Evolutionary conservation across 495 filamentous ascomycete species (phyloP), one percentile per base, ranked within the genome.

Genomic region (Letharia columbiana): DNA sequence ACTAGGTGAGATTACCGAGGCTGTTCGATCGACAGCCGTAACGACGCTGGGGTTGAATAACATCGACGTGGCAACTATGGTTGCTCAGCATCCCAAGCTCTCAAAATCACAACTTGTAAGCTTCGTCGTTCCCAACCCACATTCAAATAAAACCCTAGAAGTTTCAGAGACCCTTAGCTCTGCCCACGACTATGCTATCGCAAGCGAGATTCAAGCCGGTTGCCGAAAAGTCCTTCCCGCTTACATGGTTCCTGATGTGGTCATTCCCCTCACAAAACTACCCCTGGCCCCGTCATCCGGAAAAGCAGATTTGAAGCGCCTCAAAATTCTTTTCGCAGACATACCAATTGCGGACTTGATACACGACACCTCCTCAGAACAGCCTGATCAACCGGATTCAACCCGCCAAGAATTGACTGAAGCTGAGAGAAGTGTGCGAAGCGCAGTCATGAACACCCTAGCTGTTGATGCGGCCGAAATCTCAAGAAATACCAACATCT

Each of bases 1-100:
- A 68, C 80, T 94, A 52, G 83, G 84, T 3, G 92, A 96, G 71
- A 87, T 96, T 60, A 83, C 81, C 37, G 77, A 82, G 63, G 78
- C 82, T 3, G 73, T 85, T 52, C 77, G 74, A 67, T 74, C 76
- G 10, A 72, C 77, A 10, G 76, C 73, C 1, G 61, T 68, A 28
- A 63, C 73, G 42, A 61, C 69, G 11, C 75, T 79, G 44, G 75
- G 76, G 54, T n/a, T 61, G 11, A 20, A 40, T 17, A 57, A 15
- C 1, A 45, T 67, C 12, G 67, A 69, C 3, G 76, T 79, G 10
- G 78, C 75, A 31, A 77, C 79, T 0, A 73, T 75, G 17, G 73
- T 84, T 23, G 71, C 74, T 33, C 77, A 78, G 57, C 79, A 82
- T 50, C 77, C 77, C 11, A 73, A 72, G n/a, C 74, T 80, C 31